A percentile compares a stretch with the other conserved stretches of the same genome.
These are phyloP conservation scores for Hyparrhenia diplandra DNA, from an alignment of 176 grass and related monocot species.

Conservation along the genomic window DNA sequence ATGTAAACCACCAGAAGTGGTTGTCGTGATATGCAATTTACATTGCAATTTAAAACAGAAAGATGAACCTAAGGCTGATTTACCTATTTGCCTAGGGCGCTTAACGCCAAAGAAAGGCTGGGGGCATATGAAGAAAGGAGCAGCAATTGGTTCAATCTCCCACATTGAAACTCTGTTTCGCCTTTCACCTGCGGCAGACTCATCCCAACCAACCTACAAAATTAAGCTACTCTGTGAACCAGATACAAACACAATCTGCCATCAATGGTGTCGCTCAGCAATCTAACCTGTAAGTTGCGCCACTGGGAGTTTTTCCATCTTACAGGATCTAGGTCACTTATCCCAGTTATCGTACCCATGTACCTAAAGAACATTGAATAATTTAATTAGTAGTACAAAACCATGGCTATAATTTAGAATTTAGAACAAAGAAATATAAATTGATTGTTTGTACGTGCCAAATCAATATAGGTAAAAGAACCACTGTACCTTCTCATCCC, in stretches of 20 bases:
- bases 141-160: conserved; percentile 91
- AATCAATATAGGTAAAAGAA: background rate
- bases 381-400: background rate
- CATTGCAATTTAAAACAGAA: background rate
- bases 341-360: conserved; percentile 98
- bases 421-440: conserved; percentile 4
- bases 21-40: background rate
- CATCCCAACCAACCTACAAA: conserved; percentile 92
- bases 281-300: conserved; percentile 87
- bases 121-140: conserved; percentile 96
- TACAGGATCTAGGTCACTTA: conserved; percentile 91
- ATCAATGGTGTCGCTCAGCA: background rate
- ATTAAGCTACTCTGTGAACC: conserved; percentile 4
- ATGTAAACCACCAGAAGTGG: conserved; percentile 2
- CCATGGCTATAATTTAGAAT: background rate
- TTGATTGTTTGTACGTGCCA: background rate
- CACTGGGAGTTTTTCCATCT: conserved; percentile 99
- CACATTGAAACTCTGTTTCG: conserved; percentile 89
- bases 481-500: conserved; percentile 74
- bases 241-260: background rate
- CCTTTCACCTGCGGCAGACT: conserved; percentile 91
- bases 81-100: conserved; percentile 72
- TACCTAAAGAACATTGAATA: conserved; percentile 53
- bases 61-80: background rate
- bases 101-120: conserved; percentile 92